Evolutionary conservation across 2,329 filamentous ascomycete species (phyloP), one percentile per base, ranked within the genome.

Genomic region (Samsoniella hepiali): DNA sequence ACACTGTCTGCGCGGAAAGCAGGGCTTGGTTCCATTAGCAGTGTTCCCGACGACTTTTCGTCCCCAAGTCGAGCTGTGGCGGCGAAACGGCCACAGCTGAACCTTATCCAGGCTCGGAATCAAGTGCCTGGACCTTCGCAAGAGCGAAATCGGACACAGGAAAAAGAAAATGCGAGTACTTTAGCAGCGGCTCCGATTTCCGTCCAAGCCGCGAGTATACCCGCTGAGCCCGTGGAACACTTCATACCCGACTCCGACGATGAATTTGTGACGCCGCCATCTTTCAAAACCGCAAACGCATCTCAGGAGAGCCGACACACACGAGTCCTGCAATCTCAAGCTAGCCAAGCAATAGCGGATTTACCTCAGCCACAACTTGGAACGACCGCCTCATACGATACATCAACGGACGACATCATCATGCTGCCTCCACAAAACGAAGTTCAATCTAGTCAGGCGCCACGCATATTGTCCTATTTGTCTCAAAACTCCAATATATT

Each of bases 201-300:
- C 17, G 22, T 34, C 2, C 32, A 11, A 11, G 5, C 44, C 11
- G 27, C 34, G 15, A 22, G 15, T 42, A 11, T 31, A n/a, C 31
- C 15, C 1, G 9, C 22, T 49, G 44, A 40, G 5, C 42, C 5
- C 17, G 44, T 50, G 60, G 73, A 76, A 36, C 73, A 76, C 40
- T 71, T 84, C 7, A 81, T 86, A 47, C 77, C 81, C 58, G 84
- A 87, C 67, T 87, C 84, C 0, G 84, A 86, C 51, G 84, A 86
- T 50, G 83, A 86, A 50, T 81, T 80, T 49, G 68, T 81, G 6
- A 79, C 78, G 5, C 77, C 81, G 13, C 75, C 73, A 9, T 73
- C 72, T 10, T 73, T 71, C 44, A 72, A 81, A 69, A 64, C 70
- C 62, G 69, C 74, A 69, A 27, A 45, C 9, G 64, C 5, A n/a